These are phyloP conservation scores for Hypoxylon cercidicola DNA, from an alignment of 495 filamentous ascomycete species.

Conservation along the genomic window DNA sequence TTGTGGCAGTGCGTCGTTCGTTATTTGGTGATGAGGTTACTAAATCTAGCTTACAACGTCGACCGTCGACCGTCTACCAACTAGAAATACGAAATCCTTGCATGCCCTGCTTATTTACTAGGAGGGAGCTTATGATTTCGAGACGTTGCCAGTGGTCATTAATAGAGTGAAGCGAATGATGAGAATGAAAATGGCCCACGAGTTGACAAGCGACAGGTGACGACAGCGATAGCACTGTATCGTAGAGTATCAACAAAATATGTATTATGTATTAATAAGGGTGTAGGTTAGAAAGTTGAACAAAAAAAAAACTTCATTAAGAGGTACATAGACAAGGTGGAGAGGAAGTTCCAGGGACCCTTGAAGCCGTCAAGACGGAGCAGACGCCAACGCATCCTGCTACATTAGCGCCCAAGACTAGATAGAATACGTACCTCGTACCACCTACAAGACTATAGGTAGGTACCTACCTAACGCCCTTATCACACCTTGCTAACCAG, in stretches of 20 bases:
- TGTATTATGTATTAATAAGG: constrained; percentile 19
- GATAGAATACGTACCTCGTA: constrained; percentile 33
- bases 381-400: constrained; percentile 41
- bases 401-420: constrained; percentile 41
- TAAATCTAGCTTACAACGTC: constrained; percentile 31
- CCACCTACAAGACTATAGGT: constrained; percentile 14
- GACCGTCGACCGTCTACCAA: constrained; percentile 22
- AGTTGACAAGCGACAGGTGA: constrained; percentile 16
- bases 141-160: constrained; percentile 19
- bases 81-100: constrained; percentile 18
- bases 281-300: constrained; percentile 19
- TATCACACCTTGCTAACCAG: constrained; percentile 7
- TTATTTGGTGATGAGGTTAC: constrained; percentile 38
- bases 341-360: constrained; percentile 28
- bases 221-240: constrained; percentile 13
- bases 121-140: constrained; percentile 17
- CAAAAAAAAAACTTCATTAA: constrained; percentile 33
- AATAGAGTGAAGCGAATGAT: constrained; percentile 18
- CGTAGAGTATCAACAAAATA: constrained; percentile 22
- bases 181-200: constrained; percentile 3
- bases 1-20: constrained; percentile 45
- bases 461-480: constrained; percentile 13
- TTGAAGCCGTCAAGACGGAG: constrained; percentile 32
- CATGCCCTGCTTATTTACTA: constrained; percentile 18
- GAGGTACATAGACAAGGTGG: too few relatives aligned